Conservation (phyloP, 2,329 filamentous ascomycete species). For the Arthrobotrys conoides region DNA sequence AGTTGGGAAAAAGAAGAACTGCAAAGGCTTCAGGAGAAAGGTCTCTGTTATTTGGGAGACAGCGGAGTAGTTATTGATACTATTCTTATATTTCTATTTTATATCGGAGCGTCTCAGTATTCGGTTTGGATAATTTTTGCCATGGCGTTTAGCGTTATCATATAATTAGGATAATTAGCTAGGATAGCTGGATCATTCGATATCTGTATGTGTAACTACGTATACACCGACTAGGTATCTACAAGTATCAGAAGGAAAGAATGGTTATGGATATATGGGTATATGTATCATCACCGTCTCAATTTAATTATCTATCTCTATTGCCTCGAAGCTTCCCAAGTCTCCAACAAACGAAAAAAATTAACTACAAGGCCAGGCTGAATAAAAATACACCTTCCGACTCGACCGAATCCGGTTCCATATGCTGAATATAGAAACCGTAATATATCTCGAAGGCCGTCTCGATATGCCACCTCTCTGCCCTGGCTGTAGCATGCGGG, state of each 20-base stretch:
- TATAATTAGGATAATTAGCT: too few relatives aligned
- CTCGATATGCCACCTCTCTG: slow-evolving; percentile 27
- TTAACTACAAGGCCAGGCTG: slow-evolving; percentile 2
- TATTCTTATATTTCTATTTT: neutral
- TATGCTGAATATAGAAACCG: slow-evolving; percentile 18
- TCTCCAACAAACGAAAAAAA: slow-evolving; percentile 18
- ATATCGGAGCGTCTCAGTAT: neutral
- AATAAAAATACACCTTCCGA: slow-evolving; percentile 37
- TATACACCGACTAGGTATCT: too few relatives aligned
- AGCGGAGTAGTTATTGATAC: too few relatives aligned
- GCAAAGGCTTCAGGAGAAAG: slow-evolving; percentile 67
- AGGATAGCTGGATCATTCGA: slow-evolving; percentile 14
- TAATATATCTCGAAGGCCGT: slow-evolving; percentile 10
- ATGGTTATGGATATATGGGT: slow-evolving; percentile 2
- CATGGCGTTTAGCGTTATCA: slow-evolving; percentile 36
- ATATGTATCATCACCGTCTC: slow-evolving; percentile 13
- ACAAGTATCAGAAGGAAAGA: neutral
- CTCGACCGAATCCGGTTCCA: neutral
- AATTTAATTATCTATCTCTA: slow-evolving; percentile 41
- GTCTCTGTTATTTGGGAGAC: slow-evolving; percentile 64
- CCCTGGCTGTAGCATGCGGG: slow-evolving; percentile 17
- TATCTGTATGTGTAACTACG: too few relatives aligned
- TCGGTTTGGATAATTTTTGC: slow-evolving; percentile 1
- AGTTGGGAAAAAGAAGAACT: slow-evolving; percentile 75
- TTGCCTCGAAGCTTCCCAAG: slow-evolving; percentile 11